Conservation (phyloP, 2,329 filamentous ascomycete species). For the Cercospora janseana region DNA sequence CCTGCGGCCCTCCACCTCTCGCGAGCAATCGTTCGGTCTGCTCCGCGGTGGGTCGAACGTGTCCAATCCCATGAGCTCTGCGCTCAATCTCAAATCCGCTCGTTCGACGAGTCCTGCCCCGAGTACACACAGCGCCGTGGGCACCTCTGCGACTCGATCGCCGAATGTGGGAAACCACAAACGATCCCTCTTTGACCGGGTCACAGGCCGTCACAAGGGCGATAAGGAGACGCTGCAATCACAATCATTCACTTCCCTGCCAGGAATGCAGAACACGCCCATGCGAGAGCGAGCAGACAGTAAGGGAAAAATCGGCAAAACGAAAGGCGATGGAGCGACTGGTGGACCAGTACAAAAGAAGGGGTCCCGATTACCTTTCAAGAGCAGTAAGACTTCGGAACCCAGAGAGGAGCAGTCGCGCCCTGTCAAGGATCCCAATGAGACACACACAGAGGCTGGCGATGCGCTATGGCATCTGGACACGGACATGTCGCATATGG, state of each 20-base stretch:
- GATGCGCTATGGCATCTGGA: slow-evolving; percentile 71
- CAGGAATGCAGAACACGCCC: slow-evolving; percentile 39
- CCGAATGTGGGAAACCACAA: slow-evolving; percentile 51
- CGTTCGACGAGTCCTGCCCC: slow-evolving; percentile 81
- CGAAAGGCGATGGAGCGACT: slow-evolving; percentile 27
- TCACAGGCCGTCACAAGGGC: slow-evolving; percentile 52
- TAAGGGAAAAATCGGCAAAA: slow-evolving; percentile 24
- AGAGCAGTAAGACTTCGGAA: slow-evolving; percentile 47
- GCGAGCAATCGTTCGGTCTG: slow-evolving; percentile 67
- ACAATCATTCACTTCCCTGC: slow-evolving; percentile 40
- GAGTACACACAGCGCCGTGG: slow-evolving; percentile 64
- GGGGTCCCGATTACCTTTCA: slow-evolving; percentile 53
- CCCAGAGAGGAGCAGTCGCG: slow-evolving; percentile 43
- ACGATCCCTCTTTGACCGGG: slow-evolving; percentile 54
- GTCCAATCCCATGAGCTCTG: slow-evolving; percentile 47
- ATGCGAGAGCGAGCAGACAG: slow-evolving; percentile 29
- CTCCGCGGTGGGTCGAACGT: slow-evolving; percentile 54
- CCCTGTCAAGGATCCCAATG: slow-evolving; percentile 47
- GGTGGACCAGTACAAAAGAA: slow-evolving; percentile 29
- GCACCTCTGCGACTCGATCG: slow-evolving; percentile 53
- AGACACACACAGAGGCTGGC: slow-evolving; percentile 29
- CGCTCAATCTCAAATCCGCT: slow-evolving; percentile 51
- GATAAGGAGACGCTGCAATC: slow-evolving; percentile 45
- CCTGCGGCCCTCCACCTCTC: slow-evolving; percentile 68
- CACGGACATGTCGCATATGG: slow-evolving; percentile 85